A percentile compares a stretch with the other conserved stretches of the same genome.
Conservation (phyloP, 768 basidiomycete genomes). For the Amanita exitialis region DNA sequence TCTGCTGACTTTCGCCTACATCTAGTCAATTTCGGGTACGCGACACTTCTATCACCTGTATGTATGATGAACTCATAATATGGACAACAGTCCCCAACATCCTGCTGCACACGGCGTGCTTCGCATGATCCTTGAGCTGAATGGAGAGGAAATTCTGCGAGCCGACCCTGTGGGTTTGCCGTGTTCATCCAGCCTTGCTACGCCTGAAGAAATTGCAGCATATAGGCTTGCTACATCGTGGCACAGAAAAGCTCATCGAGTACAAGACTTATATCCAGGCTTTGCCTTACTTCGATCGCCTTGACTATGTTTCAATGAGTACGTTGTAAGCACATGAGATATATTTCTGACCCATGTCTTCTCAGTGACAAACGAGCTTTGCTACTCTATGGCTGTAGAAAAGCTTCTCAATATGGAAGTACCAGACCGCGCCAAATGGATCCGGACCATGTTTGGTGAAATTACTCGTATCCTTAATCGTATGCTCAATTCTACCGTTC, state of each 20-base stretch:
- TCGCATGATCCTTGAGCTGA: constrained; percentile 93
- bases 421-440: constrained; percentile 97
- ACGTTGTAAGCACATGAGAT: constrained; percentile 18
- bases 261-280: constrained; percentile 99
- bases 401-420: constrained; percentile 96
- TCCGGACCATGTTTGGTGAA: constrained; percentile 93
- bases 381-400: constrained; percentile 95
- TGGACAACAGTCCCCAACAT: constrained; percentile 71
- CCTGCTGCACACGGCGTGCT: constrained; percentile 98
- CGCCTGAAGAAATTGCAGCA: constrained; percentile 40
- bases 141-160: constrained; percentile 90
- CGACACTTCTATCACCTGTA: constrained; percentile 11
- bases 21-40: constrained; percentile 90
- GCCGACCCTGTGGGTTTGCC: constrained; percentile 60
- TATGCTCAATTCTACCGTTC: constrained; percentile 22
- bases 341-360: constrained; percentile 4
- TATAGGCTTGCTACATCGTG: constrained; percentile 91
- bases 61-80: neutral
- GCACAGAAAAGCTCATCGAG: constrained; percentile 97
- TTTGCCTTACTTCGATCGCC: constrained; percentile 95
- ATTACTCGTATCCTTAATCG: constrained; percentile 94
- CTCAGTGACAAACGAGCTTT: constrained; percentile 96
- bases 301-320: constrained; percentile 99
- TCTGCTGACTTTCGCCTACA: constrained; percentile 3
- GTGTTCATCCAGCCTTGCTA: neutral